Percentiles rank a stretch among this genome's conserved stretches.
Evolutionary conservation across 345 rosid species (phyloP).

Genomic region (Diplotaxis tenuifolia): DNA sequence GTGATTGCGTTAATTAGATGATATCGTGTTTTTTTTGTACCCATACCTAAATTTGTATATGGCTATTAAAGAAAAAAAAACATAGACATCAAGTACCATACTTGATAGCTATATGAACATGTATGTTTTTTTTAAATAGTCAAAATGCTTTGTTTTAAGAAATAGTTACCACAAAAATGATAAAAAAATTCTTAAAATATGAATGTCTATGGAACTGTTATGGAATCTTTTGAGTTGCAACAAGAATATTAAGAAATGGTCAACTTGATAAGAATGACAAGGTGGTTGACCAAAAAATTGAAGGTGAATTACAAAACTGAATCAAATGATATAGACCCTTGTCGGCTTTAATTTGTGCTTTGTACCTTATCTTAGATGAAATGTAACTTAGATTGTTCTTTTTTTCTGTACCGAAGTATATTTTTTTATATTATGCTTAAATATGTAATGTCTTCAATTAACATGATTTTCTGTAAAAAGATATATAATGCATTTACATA

Average conservation of each 20-base stretch:
- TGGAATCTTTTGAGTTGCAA: constrained; percentile 2
- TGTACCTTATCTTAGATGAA: background rate
- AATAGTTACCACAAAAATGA: background rate
- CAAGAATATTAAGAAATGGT: background rate
- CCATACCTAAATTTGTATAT: background rate
- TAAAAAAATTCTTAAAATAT: background rate
- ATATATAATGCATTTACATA: background rate
- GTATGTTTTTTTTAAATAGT: background rate
- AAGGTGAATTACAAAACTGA: background rate
- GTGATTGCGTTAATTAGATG: constrained; percentile 2
- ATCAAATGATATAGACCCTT: constrained; percentile 1
- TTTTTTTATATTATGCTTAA: background rate
- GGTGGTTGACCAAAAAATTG: background rate
- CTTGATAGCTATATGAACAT: background rate
- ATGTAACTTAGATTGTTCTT: background rate
- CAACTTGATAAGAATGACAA: constrained; percentile 16
- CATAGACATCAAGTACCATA: background rate
- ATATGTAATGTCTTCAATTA: background rate
- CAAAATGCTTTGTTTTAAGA: background rate
- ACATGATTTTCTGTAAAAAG: background rate
- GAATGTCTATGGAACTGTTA: constrained; percentile 5
- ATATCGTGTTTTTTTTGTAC: constrained; percentile 4
- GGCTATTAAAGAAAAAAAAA: background rate
- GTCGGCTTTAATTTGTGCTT: background rate
- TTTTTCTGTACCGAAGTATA: background rate